Base-by-base conservation (phyloP, 2,329 filamentous ascomycete genomes). In the Uncinocarpus reesii region DNA sequence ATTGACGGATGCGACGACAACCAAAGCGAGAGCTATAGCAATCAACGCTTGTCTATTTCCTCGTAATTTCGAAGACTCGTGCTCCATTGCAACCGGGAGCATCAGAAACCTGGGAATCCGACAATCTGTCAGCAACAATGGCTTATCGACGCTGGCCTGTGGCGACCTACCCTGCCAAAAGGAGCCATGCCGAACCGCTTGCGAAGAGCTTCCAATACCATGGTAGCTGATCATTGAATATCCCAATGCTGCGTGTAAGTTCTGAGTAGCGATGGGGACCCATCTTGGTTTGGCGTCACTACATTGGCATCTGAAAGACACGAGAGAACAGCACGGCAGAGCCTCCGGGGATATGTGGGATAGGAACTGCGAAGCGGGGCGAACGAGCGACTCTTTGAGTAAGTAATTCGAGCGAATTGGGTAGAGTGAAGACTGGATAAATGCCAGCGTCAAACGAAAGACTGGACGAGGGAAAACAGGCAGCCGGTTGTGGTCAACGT, bases 141-240 rank as follows among this genome's bases (percentile, higher is more conserved):
- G 28, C 18, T 35, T 29, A 32, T 43, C 23, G 16, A 8, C 5
- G 15, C 18, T 6, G 15, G 21, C 8, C 3, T 40, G n/a, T 15
- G 20, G 10, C 5, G 15, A 57, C 58, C 32, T 54, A 65, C 62
- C 62, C 62, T 13, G 58, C 47, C 15, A 65, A 49, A 36, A 61
- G 48, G 13, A 62, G 34, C 52, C 59, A 56, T 20, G 60, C 55
- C 10, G 60, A 61, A 15, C 55, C 46, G 23, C 47, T 52, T 11
- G 58, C 57, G 16, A 62, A 45, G 38, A 58, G 47, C 48, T 54
- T 60, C 58, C 61, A 62, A 35, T 54, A 54, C 53, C 53, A 55
- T 24, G 50, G 52, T 20, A 54, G 24, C 26, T 50, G 47, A 13
- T 55, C 48, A 20, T 47, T 47, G 26, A 52, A 41, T n/a, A 51